These are phyloP conservation scores for Ashbya aceris DNA, from an alignment of 1,139 yeast species.

Conservation along the genomic window DNA sequence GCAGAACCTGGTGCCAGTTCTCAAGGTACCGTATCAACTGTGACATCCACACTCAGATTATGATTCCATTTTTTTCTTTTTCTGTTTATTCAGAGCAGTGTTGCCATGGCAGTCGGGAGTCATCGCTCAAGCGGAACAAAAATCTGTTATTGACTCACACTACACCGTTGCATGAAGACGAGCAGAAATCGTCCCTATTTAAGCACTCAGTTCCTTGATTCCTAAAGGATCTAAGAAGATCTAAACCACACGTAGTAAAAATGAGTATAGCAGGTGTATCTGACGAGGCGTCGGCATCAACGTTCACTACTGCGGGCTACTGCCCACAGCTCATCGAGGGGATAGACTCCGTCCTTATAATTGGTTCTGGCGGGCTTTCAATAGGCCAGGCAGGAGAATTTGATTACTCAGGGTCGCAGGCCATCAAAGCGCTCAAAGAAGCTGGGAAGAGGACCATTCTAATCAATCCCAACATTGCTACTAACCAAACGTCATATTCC, in stretches of 20 bases:
- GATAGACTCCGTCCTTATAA: constrained; percentile 78
- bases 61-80: no score
- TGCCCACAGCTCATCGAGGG: constrained; percentile 52
- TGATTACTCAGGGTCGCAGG: constrained; percentile 96
- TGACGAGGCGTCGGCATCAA: constrained; percentile 22
- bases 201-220: no score
- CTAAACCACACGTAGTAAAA: not conserved
- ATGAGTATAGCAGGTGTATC: constrained; percentile 15
- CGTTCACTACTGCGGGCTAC: constrained; percentile 21
- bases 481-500: constrained; percentile 93
- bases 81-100: no score
- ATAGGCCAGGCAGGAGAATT: constrained; percentile 99
- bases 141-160: no score
- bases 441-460: constrained; percentile 77
- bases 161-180: no score
- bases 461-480: constrained; percentile 95
- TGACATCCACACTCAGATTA: no score
- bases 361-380: constrained; percentile 96
- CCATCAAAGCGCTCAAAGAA: constrained; percentile 90
- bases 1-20: no score
- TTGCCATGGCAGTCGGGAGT: no score
- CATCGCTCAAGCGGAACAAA: no score
- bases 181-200: no score
- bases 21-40: no score
- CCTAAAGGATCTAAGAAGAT: no score